Conservation (phyloP, 345 rosid species). For the Eucalyptus pauciflora region DNA sequence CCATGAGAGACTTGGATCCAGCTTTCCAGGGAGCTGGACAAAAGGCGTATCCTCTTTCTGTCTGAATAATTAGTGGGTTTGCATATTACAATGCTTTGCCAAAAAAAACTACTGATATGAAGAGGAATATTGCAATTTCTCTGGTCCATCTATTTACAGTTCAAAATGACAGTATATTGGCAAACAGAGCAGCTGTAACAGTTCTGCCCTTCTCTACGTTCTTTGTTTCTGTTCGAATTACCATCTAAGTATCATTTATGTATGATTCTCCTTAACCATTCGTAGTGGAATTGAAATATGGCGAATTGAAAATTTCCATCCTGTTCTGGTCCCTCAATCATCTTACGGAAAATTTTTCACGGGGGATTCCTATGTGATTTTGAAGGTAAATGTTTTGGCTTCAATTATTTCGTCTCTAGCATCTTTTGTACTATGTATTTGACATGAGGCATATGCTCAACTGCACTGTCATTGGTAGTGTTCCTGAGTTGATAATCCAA, state of each 20-base stretch:
- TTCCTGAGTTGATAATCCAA: not conserved
- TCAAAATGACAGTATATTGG: not conserved
- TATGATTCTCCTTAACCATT: conserved; percentile 33
- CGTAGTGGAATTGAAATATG: conserved; percentile 88
- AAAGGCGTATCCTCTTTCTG: conserved; percentile 77
- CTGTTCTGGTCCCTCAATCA: conserved; percentile 54
- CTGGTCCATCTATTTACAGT: not conserved
- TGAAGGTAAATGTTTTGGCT: conserved; percentile 40
- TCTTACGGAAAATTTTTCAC: conserved; percentile 84
- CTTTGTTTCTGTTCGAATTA: not conserved
- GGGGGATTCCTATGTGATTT: conserved; percentile 87
- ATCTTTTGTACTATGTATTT: not conserved
- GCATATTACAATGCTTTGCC: not conserved
- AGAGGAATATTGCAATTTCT: not conserved
- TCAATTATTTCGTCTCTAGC: not conserved
- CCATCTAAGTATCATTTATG: not conserved
- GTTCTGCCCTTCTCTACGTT: not conserved
- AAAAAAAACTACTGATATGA: not conserved
- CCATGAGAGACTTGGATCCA: conserved; percentile 96
- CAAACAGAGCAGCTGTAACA: not conserved
- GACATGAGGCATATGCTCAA: not conserved
- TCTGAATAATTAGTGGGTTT: not conserved
- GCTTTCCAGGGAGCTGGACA: conserved; percentile 98
- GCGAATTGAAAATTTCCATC: conserved; percentile 88
- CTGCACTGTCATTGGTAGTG: not conserved